Percentiles rank a stretch among this genome's conserved stretches.
These are phyloP conservation scores for Xylaria sp. DNA, from an alignment of 2,329 filamentous ascomycete species.

Conservation along the genomic window DNA sequence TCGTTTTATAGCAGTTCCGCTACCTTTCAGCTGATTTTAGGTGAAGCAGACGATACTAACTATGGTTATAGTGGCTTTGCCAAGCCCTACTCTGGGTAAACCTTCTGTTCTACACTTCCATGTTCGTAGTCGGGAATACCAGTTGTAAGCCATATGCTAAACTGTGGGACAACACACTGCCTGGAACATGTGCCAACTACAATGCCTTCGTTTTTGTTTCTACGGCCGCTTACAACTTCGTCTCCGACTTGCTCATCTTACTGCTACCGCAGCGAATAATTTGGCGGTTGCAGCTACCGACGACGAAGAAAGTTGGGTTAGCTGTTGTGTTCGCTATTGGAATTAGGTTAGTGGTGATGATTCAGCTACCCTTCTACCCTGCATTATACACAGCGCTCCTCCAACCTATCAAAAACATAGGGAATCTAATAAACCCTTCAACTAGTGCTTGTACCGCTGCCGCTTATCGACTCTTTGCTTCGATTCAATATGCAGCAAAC, in stretches of 20 bases:
- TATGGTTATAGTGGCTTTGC: conserved; percentile 3
- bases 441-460: conserved; percentile 6
- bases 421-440: no score
- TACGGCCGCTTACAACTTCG: conserved; percentile 2
- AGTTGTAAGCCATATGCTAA: conserved; percentile 5
- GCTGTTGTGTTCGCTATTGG: conserved; percentile 10
- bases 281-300: conserved; percentile 4
- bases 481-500: neutral
- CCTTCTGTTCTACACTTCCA: conserved; percentile 1
- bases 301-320: conserved; percentile 6
- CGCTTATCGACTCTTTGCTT: conserved; percentile 8
- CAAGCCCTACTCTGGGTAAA: conserved; percentile 1
- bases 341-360: conserved; percentile 3
- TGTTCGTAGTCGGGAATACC: neutral
- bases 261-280: conserved; percentile 11
- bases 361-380: no score
- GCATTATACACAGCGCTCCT: no score
- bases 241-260: conserved; percentile 4
- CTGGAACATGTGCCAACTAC: conserved; percentile 1
- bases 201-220: neutral
- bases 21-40: neutral
- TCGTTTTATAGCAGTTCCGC: no score
- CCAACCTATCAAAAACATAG: no score
- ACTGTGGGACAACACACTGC: conserved; percentile 6
- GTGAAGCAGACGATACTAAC: neutral